These are phyloP conservation scores for Tilletiopsis washingtonensis DNA, from an alignment of 1,284 basidiomycete genomes.

Conservation along the genomic window DNA sequence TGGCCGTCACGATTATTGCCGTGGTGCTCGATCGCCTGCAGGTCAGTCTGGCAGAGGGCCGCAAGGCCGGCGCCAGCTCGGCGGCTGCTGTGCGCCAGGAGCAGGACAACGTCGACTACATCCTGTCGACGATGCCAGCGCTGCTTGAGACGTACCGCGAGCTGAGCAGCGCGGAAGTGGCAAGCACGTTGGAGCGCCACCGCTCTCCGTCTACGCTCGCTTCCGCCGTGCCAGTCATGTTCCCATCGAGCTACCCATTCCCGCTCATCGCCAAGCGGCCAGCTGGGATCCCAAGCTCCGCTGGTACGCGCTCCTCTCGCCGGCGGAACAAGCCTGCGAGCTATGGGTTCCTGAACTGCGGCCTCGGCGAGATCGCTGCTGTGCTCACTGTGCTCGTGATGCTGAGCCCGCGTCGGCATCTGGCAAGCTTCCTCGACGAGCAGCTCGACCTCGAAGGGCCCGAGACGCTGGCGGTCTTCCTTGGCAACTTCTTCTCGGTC, in stretches of 20 bases:
- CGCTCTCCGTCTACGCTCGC: slow-evolving; percentile 56
- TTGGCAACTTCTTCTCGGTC: slow-evolving; percentile 73
- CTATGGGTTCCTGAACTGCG: slow-evolving; percentile 68
- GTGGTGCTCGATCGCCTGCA: slow-evolving; percentile 87
- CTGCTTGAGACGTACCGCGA: slow-evolving; percentile 81
- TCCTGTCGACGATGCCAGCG: slow-evolving; percentile 76
- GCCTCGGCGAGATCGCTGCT: slow-evolving; percentile 74
- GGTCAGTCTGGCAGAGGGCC: slow-evolving; percentile 54
- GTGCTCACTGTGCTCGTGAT: slow-evolving; percentile 76
- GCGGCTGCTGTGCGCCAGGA: slow-evolving; percentile 55
- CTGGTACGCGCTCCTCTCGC: slow-evolving; percentile 21
- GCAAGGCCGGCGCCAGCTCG: slow-evolving; percentile 5
- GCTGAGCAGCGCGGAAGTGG: slow-evolving; percentile 62
- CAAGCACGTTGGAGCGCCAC: slow-evolving; percentile 63
- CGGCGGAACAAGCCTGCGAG: too few species aligned
- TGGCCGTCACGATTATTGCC: slow-evolving; percentile 56
- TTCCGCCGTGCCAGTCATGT: slow-evolving; percentile 66
- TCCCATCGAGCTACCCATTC: slow-evolving; percentile 89
- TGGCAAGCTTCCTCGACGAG: slow-evolving; percentile 63
- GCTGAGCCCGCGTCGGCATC: slow-evolving; percentile 67
- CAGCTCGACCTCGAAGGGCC: slow-evolving; percentile 35
- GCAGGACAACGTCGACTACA: slow-evolving; percentile 84
- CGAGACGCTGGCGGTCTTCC: slow-evolving; percentile 56
- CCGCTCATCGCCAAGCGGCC: slow-evolving; percentile 66
- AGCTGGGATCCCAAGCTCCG: slow-evolving; percentile 45